Conservation (phyloP, 2,329 filamentous ascomycete genomes). For the Aureobasidium sp. region DNA sequence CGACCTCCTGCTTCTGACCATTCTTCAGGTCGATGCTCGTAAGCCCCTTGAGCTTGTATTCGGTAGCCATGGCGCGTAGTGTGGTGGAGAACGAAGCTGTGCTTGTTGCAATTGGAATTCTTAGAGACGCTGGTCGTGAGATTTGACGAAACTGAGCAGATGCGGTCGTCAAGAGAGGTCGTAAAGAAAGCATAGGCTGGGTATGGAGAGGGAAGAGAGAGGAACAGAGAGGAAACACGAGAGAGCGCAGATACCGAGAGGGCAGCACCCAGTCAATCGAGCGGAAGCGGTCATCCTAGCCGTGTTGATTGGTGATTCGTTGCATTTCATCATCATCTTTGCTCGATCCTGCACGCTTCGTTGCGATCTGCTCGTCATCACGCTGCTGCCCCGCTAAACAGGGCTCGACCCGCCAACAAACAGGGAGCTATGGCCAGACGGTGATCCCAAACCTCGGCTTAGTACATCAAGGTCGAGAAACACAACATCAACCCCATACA, state of each 20-base stretch:
- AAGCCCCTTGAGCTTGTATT: slow-evolving; percentile 64
- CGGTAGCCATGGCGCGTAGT: slow-evolving; percentile 34
- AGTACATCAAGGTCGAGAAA: slow-evolving; percentile 4
- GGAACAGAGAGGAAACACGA: background rate
- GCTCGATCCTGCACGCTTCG: background rate
- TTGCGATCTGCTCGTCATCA: slow-evolving; percentile 8
- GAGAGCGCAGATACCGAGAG: background rate
- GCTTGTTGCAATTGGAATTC: background rate
- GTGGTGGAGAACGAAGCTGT: slow-evolving; percentile 19
- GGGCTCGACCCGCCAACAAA: background rate
- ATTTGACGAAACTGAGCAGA: slow-evolving; percentile 9
- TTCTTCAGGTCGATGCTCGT: slow-evolving; percentile 65
- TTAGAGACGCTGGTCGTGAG: background rate
- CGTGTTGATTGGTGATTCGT: background rate
- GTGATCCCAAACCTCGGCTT: background rate
- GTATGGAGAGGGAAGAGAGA: background rate
- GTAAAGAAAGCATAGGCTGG: slow-evolving; percentile 13
- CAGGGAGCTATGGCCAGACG: background rate
- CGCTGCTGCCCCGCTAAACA: background rate
- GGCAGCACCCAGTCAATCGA: background rate
- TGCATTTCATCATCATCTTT: slow-evolving; percentile 2
- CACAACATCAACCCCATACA: background rate
- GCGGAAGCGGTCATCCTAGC: background rate
- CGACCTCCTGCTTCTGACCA: slow-evolving; percentile 78
- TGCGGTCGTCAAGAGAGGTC: slow-evolving; percentile 12